Conservation (phyloP, 148 eudicot species). For the Amaranthus hypochondriacus region DNA sequence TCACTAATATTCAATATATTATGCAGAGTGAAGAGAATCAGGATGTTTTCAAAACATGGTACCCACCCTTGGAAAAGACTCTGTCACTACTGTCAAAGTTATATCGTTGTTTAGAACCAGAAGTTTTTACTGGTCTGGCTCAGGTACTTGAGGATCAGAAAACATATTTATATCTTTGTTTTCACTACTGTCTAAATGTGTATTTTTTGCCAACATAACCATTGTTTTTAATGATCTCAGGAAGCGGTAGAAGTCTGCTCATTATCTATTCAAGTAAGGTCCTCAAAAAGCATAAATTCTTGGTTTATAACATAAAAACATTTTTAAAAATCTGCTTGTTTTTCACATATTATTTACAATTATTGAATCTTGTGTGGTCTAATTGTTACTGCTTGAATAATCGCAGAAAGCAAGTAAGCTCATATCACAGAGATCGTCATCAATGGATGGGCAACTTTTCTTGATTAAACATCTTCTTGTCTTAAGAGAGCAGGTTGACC, state of each 20-base stretch:
- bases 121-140: conserved; percentile 95
- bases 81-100: conserved; percentile 76
- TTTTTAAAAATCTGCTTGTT: background rate
- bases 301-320: no score
- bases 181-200: background rate
- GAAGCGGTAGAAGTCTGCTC: conserved; percentile 98
- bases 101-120: conserved; percentile 77
- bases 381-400: conserved; percentile 4
- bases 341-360: background rate
- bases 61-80: conserved; percentile 93
- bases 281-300: background rate
- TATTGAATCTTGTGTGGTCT: background rate
- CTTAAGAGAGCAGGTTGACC: conserved; percentile 79
- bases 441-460: conserved; percentile 92
- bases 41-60: conserved; percentile 74
- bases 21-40: conserved; percentile 61
- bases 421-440: conserved; percentile 69
- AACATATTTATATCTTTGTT: background rate
- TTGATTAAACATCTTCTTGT: conserved; percentile 92
- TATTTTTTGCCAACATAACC: conserved; percentile 13
- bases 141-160: conserved; percentile 49
- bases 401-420: conserved; percentile 91
- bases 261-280: conserved; percentile 78
- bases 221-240: conserved; percentile 36
- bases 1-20: background rate